A percentile compares a stretch with the other conserved stretches of the same genome.
Conservation (phyloP, 2,329 filamentous ascomycete genomes). For the Alternaria gansuensis region DNA sequence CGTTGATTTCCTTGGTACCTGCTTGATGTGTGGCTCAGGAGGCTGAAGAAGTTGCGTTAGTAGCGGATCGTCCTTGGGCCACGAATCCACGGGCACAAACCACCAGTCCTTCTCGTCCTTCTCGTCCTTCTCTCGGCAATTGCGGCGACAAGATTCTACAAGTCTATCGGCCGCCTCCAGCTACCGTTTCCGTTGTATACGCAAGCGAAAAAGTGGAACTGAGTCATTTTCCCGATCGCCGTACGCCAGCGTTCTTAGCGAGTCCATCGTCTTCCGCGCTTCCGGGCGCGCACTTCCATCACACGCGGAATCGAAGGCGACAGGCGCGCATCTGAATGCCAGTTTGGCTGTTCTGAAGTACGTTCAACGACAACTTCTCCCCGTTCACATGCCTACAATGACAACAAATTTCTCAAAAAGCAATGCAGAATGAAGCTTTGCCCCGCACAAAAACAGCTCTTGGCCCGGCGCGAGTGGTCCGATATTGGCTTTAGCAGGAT, state of each 20-base stretch:
- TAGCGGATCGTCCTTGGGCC: constrained; percentile 6
- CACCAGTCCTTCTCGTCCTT: constrained; percentile 7
- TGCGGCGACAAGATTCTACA: neutral
- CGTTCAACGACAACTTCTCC: neutral
- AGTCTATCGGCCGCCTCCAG: neutral
- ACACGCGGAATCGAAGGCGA: constrained; percentile 5
- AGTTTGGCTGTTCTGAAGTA: neutral
- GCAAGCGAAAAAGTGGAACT: constrained; percentile 1
- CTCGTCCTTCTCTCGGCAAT: neutral
- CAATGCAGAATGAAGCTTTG: constrained; percentile 3
- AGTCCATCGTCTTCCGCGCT: constrained; percentile 35
- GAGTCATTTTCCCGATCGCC: constrained; percentile 5
- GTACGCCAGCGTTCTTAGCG: constrained; percentile 34
- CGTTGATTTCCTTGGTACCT: neutral
- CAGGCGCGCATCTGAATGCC: neutral
- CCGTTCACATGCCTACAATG: neutral
- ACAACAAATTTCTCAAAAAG: neutral
- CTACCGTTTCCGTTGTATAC: neutral
- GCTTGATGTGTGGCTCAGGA: constrained; percentile 18
- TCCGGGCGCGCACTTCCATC: constrained; percentile 23
- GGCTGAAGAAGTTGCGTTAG: constrained; percentile 17
- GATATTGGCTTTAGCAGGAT: constrained; percentile 23
- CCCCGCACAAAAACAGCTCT: constrained; percentile 9
- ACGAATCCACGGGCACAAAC: neutral
- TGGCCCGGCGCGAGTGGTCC: constrained; percentile 12